A percentile compares a stretch with the other conserved stretches of the same genome.
Conservation (phyloP, 164 flowering plant species). For the Macadamia integrifolia region DNA sequence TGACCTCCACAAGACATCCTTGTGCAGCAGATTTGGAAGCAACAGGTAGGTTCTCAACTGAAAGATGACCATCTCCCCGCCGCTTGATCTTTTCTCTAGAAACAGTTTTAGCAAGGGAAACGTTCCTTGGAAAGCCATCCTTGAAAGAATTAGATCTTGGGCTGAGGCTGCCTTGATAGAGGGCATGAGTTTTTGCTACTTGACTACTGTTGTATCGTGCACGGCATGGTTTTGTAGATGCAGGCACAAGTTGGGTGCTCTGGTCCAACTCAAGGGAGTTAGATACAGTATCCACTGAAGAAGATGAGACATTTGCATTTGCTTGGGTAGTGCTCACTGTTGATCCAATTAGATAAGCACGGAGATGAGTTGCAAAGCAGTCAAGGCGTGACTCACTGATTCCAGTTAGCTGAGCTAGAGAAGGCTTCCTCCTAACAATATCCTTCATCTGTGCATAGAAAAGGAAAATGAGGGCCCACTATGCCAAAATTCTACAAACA, state of each 20-base stretch:
- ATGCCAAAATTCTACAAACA: neutral
- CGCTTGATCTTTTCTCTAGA: constrained; percentile 49
- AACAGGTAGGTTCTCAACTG: constrained; percentile 25
- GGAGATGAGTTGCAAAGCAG: constrained; percentile 76
- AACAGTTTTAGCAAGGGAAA: constrained; percentile 35
- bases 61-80: constrained; percentile 34
- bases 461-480: neutral
- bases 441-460: constrained; percentile 63
- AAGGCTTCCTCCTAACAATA: constrained; percentile 56
- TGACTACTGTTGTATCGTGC: no score
- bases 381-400: constrained; percentile 76
- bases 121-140: constrained; percentile 45
- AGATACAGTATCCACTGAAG: constrained; percentile 8
- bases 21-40: constrained; percentile 19
- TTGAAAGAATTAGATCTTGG: constrained; percentile 63
- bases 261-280: constrained; percentile 23
- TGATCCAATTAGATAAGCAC: constrained; percentile 61
- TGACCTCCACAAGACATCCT: constrained; percentile 19
- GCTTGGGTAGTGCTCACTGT: constrained; percentile 19
- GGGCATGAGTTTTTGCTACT: no score
- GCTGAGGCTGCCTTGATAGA: neutral
- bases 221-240: constrained; percentile 27
- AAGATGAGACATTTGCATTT: constrained; percentile 14
- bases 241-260: constrained; percentile 15
- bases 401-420: constrained; percentile 80